A percentile compares a stretch with the other conserved stretches of the same genome.
Evolutionary conservation across 306 rosid genomes (phyloP).

Genomic region (Quercus mongolica): DNA sequence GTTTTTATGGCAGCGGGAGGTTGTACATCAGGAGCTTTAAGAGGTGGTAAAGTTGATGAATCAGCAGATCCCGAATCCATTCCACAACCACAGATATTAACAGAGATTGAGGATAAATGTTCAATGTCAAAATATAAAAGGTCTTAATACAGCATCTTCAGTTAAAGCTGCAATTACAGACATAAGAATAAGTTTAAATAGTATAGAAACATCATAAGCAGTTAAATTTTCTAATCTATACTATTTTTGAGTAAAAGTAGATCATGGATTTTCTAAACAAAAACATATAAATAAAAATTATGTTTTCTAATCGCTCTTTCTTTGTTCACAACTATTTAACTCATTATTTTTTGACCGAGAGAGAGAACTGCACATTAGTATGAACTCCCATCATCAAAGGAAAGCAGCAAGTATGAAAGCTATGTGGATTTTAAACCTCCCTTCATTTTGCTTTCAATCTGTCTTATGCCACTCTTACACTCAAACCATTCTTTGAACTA

Average conservation of each 20-base stretch:
- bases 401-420: neutral
- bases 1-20: slow-evolving; percentile 33
- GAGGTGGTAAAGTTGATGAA: slow-evolving; percentile 36
- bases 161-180: slow-evolving; percentile 28
- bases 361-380: neutral
- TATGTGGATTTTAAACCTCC: neutral
- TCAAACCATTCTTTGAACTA: no score
- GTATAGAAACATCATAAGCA: slow-evolving; percentile 1
- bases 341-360: neutral
- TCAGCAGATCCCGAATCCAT: slow-evolving; percentile 71
- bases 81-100: slow-evolving; percentile 17
- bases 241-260: no score
- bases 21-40: slow-evolving; percentile 26
- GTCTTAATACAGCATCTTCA: slow-evolving; percentile 24
- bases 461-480: no score
- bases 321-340: neutral
- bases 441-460: no score
- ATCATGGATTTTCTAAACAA: no score
- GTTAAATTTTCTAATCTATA: neutral
- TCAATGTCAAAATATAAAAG: slow-evolving; percentile 28
- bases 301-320: neutral
- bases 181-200: neutral
- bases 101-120: slow-evolving; percentile 24
- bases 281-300: no score
- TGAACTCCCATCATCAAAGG: neutral